Conservation (phyloP, 2,329 filamentous ascomycete genomes). For the Pyricularia sp. region DNA sequence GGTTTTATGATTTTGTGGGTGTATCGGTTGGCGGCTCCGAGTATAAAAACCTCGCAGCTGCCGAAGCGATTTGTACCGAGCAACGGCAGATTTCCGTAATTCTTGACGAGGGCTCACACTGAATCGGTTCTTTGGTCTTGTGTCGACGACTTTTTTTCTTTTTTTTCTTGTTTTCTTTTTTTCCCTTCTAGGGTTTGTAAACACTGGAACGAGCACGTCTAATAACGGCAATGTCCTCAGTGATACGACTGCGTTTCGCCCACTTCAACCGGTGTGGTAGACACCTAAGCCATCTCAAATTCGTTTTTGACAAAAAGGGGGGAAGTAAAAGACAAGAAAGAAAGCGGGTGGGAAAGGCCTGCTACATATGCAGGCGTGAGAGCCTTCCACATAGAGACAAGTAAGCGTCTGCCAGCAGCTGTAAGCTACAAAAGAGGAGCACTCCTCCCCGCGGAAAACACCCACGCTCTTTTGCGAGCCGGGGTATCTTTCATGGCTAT, state of each 20-base stretch:
- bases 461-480: not conserved
- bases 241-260: not conserved
- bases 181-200: not conserved
- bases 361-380: not conserved
- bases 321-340: not conserved
- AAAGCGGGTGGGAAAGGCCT: not conserved
- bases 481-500: not conserved
- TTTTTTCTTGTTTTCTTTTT: not conserved
- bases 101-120: not conserved
- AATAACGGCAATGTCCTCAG: slow-evolving; percentile 2
- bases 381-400: not conserved
- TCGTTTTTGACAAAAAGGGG: not conserved
- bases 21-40: not conserved
- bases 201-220: not conserved
- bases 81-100: not conserved
- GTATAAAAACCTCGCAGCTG: not conserved
- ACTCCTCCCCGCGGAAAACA: not conserved
- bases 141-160: not conserved
- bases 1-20: not conserved
- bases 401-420: no score
- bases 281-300: not conserved
- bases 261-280: not conserved
- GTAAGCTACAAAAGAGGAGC: no score
- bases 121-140: not conserved
- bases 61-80: not conserved